Evolutionary conservation across 129 eudicot genomes (phyloP).

Genomic region (Helichrysum umbraculigerum): DNA sequence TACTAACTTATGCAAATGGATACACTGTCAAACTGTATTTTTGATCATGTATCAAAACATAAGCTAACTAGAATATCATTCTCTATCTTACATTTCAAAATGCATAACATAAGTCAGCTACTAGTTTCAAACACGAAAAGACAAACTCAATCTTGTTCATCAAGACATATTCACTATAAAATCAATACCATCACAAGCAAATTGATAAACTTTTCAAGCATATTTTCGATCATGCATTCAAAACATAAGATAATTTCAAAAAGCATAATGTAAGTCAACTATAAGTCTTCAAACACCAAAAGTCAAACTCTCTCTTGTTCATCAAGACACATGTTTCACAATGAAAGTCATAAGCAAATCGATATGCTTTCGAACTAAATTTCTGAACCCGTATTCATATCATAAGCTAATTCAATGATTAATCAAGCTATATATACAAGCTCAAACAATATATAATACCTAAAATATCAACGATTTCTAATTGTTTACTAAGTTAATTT

Average conservation of each 20-base stretch:
- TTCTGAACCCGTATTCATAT: not conserved
- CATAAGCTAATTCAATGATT: conserved; percentile 4
- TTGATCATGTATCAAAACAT: not conserved
- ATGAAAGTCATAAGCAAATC: conserved; percentile 2
- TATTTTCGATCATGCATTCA: not conserved
- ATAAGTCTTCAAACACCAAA: conserved; percentile 7
- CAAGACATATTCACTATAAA: conserved; percentile 6
- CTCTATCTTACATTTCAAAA: not conserved
- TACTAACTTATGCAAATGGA: not conserved
- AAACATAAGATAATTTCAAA: not conserved
- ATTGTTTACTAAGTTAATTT: conserved; percentile 16
- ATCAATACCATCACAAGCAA: not conserved
- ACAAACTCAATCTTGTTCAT: conserved; percentile 1
- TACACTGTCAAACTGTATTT: not conserved
- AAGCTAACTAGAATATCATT: not conserved
- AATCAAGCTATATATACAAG: not conserved
- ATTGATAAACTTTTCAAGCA: not conserved
- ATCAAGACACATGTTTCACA: not conserved
- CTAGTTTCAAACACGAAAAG: conserved; percentile 2
- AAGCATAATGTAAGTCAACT: conserved; percentile 4
- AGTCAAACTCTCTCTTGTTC: conserved; percentile 4
- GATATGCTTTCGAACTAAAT: not conserved
- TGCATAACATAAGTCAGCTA: conserved; percentile 2
- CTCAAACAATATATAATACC: not conserved
- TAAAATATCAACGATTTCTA: not conserved